These are phyloP conservation scores for Cadophora gregata DNA, from an alignment of 2,329 filamentous ascomycete genomes.

Conservation along the genomic window DNA sequence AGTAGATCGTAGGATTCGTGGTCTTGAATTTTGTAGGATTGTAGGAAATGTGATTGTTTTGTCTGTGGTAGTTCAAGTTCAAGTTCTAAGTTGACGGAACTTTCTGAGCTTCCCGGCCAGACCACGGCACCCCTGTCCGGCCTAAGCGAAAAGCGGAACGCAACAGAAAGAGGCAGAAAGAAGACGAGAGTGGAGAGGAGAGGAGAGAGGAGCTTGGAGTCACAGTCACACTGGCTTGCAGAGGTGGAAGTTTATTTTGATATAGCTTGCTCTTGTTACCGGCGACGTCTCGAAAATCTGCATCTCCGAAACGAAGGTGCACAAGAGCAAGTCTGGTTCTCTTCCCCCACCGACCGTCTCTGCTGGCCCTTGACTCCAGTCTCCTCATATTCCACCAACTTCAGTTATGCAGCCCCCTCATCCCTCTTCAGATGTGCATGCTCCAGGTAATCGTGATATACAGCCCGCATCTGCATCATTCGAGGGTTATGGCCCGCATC, in stretches of 20 bases:
- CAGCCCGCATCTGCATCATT: background rate
- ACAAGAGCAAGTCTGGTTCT: background rate
- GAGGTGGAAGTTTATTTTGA: background rate
- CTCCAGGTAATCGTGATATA: background rate
- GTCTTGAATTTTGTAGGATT: slow-evolving; percentile 1
- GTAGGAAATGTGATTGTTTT: slow-evolving; percentile 12
- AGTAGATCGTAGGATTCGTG: background rate
- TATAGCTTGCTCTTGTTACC: background rate
- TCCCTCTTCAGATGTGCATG: background rate
- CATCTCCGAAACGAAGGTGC: background rate
- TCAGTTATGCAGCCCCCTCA: background rate
- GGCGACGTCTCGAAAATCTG: background rate
- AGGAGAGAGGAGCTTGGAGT: slow-evolving; percentile 1
- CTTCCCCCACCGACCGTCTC: background rate
- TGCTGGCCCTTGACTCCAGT: too few species aligned
- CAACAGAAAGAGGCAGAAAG: slow-evolving; percentile 4
- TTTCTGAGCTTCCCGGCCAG: background rate
- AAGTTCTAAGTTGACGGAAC: slow-evolving; percentile 1
- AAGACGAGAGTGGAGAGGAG: background rate
- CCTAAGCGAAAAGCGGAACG: background rate
- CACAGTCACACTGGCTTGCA: background rate
- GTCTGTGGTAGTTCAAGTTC: background rate
- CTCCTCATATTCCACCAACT: too few species aligned
- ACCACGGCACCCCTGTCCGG: background rate
- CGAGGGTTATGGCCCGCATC: background rate